Percentiles rank a stretch among this genome's conserved stretches.
Evolutionary conservation across 2,329 filamentous ascomycete genomes (phyloP).

Genomic region (Xylaria sp.): DNA sequence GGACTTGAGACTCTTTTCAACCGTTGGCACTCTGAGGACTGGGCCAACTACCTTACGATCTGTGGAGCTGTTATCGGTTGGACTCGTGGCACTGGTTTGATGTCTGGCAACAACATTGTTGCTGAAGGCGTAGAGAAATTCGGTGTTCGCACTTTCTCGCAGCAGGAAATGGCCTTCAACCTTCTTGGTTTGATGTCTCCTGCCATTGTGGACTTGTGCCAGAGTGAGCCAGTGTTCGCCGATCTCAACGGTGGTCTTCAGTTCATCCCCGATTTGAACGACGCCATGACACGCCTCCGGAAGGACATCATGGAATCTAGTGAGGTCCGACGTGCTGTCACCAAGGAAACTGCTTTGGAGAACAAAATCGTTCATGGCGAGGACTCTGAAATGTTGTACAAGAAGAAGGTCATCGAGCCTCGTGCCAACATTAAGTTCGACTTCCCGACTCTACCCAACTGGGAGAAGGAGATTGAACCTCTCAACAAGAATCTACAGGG

Average conservation of each 20-base stretch:
- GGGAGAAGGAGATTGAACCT: constrained; percentile 84
- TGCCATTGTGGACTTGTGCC: constrained; percentile 88
- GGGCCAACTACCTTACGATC: constrained; percentile 95
- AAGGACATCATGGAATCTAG: constrained; percentile 94
- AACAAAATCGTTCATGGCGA: constrained; percentile 97
- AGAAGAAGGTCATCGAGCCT: constrained; percentile 87
- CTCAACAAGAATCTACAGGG: constrained; percentile 85
- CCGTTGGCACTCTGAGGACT: constrained; percentile 95
- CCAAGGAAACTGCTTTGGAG: constrained; percentile 92
- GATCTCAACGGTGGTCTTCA: constrained; percentile 97
- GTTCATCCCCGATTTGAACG: constrained; percentile 93
- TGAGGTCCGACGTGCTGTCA: constrained; percentile 87
- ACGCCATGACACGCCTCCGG: constrained; percentile 86
- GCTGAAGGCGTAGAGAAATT: constrained; percentile 95
- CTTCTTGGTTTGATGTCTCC: constrained; percentile 93
- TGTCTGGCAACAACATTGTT: constrained; percentile 96
- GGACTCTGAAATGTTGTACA: constrained; percentile 85
- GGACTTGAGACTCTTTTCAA: constrained; percentile 97
- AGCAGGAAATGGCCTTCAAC: constrained; percentile 99
- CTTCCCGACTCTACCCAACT: constrained; percentile 85
- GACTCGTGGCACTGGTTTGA: constrained; percentile 96
- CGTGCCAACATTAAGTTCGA: constrained; percentile 98
- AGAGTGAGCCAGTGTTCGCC: constrained; percentile 90
- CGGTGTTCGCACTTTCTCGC: constrained; percentile 95
- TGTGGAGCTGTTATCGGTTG: constrained; percentile 98